Percentiles rank a stretch among this genome's conserved stretches.
Conservation (phyloP, 306 rosid genomes). For the Cajanus cajan region DNA sequence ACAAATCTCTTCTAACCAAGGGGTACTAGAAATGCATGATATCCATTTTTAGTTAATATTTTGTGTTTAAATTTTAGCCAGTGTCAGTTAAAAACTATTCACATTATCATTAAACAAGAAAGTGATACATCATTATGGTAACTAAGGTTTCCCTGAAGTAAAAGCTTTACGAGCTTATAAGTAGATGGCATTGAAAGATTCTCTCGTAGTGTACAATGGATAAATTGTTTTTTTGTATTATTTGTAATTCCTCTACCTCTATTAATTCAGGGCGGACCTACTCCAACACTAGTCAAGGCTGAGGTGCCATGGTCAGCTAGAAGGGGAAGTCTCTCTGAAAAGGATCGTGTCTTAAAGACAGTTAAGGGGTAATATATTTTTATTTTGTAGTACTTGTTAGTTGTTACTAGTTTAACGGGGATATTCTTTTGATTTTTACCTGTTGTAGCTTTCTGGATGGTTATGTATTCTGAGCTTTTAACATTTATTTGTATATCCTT, state of each 20-base stretch:
- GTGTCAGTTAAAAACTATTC: background rate
- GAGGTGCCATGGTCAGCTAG: constrained; percentile 96
- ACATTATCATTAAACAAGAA: background rate
- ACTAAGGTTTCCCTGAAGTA: background rate
- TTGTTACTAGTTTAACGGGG: background rate
- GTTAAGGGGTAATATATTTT: constrained; percentile 75
- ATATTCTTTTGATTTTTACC: background rate
- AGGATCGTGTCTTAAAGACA: constrained; percentile 90
- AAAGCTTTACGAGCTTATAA: background rate
- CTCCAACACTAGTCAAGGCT: constrained; percentile 76
- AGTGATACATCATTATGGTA: background rate
- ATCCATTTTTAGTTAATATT: background rate
- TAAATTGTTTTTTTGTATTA: background rate
- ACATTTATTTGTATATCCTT: background rate
- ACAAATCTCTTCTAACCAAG: constrained; percentile 57
- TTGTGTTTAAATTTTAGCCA: background rate
- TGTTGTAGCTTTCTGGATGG: background rate
- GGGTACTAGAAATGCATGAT: constrained; percentile 46
- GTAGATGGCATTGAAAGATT: background rate
- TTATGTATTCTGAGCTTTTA: background rate
- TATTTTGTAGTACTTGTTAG: background rate
- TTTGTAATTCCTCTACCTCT: constrained; percentile 13
- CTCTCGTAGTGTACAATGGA: background rate
- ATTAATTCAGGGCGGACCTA: constrained; percentile 69
- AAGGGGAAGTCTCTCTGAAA: constrained; percentile 79